phyloP scores from a whole-genome alignment of 2,329 filamentous ascomycete species.

The Corynespora cassiicola region DNA sequence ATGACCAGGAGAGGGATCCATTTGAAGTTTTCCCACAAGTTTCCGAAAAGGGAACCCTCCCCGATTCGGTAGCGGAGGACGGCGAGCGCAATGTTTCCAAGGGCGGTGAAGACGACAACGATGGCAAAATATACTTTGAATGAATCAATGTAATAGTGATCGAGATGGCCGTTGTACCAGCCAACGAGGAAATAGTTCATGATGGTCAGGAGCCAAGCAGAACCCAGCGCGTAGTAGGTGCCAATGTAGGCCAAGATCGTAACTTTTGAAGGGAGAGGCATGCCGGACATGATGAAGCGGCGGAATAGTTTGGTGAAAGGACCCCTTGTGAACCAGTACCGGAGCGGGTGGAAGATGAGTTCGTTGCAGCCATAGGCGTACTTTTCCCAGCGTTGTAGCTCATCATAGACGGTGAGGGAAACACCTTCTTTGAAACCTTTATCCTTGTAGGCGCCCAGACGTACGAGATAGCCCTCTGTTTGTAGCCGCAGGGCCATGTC shows the following conservation, averaged over 20 bases:
- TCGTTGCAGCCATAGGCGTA: constrained; percentile 74
- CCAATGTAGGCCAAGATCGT: constrained; percentile 75
- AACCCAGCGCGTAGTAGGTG: constrained; percentile 75
- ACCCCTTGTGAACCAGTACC: constrained; percentile 65
- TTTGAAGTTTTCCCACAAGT: constrained; percentile 64
- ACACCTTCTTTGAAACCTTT: constrained; percentile 77
- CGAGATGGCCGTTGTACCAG: constrained; percentile 75
- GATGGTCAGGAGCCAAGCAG: constrained; percentile 70
- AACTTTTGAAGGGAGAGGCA: constrained; percentile 70
- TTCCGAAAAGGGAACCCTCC: constrained; percentile 58
- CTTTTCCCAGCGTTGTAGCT: constrained; percentile 75
- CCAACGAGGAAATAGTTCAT: constrained; percentile 76
- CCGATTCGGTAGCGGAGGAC: constrained; percentile 68
- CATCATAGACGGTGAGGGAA: constrained; percentile 75
- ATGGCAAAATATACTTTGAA: constrained; percentile 72
- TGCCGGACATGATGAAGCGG: constrained; percentile 65
- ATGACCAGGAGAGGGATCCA: constrained; percentile 74
- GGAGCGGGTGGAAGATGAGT: constrained; percentile 71
- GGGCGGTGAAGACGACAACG: constrained; percentile 68
- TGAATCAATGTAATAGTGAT: constrained; percentile 80
- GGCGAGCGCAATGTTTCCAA: constrained; percentile 68
- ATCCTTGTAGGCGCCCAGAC: constrained; percentile 72
- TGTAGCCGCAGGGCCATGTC: constrained; percentile 77
- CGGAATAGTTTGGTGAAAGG: constrained; percentile 72
- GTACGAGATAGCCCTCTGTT: constrained; percentile 70